A percentile compares a stretch with the other conserved stretches of the same genome.
Evolutionary conservation across 2,329 filamentous ascomycete species (phyloP).

Genomic region (Mycosphaerella sp.): DNA sequence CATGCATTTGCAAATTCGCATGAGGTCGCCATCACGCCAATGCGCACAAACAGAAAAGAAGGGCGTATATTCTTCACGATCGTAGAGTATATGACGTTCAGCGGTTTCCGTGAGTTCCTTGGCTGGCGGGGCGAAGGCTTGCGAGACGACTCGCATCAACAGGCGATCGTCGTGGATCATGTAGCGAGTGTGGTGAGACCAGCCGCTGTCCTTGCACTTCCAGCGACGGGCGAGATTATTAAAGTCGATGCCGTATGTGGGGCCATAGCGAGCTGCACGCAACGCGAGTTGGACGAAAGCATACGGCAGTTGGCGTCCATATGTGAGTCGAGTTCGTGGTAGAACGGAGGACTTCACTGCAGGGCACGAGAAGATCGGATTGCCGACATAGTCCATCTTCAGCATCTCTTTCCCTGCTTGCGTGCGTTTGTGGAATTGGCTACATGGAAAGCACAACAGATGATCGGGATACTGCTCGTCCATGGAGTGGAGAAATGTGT

Average conservation of each 20-base stretch:
- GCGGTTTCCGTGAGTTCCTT: slow-evolving; percentile 44
- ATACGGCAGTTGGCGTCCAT: slow-evolving; percentile 51
- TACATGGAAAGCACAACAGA: slow-evolving; percentile 55
- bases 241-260: slow-evolving; percentile 43
- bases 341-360: slow-evolving; percentile 46
- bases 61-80: slow-evolving; percentile 54
- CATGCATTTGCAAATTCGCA: slow-evolving; percentile 56
- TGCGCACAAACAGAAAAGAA: slow-evolving; percentile 58
- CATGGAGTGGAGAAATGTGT: slow-evolving; percentile 47
- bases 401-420: slow-evolving; percentile 49
- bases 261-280: slow-evolving; percentile 44
- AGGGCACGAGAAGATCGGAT: slow-evolving; percentile 53
- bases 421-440: slow-evolving; percentile 49
- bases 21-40: slow-evolving; percentile 56
- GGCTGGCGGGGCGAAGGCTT: slow-evolving; percentile 46
- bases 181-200: slow-evolving; percentile 52
- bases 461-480: slow-evolving; percentile 49
- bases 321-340: slow-evolving; percentile 49
- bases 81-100: slow-evolving; percentile 53
- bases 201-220: slow-evolving; percentile 46
- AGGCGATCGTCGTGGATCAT: slow-evolving; percentile 48
- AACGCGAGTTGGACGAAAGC: slow-evolving; percentile 53
- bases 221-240: slow-evolving; percentile 49
- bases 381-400: slow-evolving; percentile 48
- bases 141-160: slow-evolving; percentile 52